Evolutionary conservation across 1,139 yeast species (phyloP), one percentile per base, ranked within the genome.

Genomic region (Sugiyamaella pinicola): DNA sequence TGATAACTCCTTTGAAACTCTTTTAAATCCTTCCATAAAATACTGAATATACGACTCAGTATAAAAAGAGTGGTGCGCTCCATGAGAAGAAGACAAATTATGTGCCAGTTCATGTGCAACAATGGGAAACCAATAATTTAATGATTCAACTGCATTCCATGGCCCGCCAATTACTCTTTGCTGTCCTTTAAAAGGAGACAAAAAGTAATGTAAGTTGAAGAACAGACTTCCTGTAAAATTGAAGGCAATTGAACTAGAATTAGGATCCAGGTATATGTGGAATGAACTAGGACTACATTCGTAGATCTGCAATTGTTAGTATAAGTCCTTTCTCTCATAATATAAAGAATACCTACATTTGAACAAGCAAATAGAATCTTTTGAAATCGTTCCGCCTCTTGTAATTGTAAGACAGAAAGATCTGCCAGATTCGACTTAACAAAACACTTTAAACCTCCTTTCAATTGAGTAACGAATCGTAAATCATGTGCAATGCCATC

Each of bases 51-150:
- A 68, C 9, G 63, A 56, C 54, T 71, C 75, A 31, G 72, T 60
- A 53, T 62, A 69, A 49, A 61, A 69, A 5, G 74, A 67, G 55
- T 74, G 77, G 38, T 61, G 58, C n/a, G 66, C 63, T 5, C 75
- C 75, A 55, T 73, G 77, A 12, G 65, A 60, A 1, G 58, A 18
- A 4, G 61, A 70, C 38, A 73, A 49, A 53, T 73, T 74, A 58
- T 73, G 77, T 2, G 77, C 76, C 49, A 73, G 57, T 54, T 73
- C 77, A 50, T 73, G 77, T 1, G 76, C 75, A 53, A 70, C 60
- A 5, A 72, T 66, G 1, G 74, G 69, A 50, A 62, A 73, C 74
- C 76, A 73, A 57, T 62, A 73, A 51, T 69, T 68, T 45, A 68
- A 49, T 10, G 68, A 56, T n/a, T 59, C 57, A 7, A 51, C 53